These are phyloP conservation scores for Macrotyloma uniflorum DNA, from an alignment of 306 rosid species.

Conservation along the genomic window DNA sequence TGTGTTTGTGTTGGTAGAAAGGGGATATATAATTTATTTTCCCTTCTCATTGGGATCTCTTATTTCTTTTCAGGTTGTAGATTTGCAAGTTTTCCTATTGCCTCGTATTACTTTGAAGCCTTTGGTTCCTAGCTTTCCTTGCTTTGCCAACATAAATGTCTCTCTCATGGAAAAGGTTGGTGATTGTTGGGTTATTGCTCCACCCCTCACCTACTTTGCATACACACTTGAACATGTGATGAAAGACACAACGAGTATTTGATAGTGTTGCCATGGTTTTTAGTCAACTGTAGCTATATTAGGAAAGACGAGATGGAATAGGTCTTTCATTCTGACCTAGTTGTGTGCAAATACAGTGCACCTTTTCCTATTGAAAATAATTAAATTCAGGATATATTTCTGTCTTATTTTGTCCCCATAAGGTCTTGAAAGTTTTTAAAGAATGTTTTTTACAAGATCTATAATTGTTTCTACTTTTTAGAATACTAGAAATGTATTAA, in stretches of 20 bases:
- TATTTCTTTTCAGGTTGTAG: slow-evolving; percentile 62
- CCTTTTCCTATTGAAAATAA: not conserved
- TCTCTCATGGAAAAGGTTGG: slow-evolving; percentile 97
- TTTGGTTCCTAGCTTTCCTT: slow-evolving; percentile 96
- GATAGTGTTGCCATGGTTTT: not conserved
- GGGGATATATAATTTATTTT: not conserved
- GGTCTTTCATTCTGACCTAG: slow-evolving; percentile 12
- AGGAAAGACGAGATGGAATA: not conserved
- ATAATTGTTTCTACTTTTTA: not conserved
- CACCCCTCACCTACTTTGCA: not conserved
- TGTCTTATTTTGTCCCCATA: not conserved
- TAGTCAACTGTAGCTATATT: slow-evolving; percentile 16
- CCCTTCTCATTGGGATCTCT: slow-evolving; percentile 32
- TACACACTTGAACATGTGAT: not conserved
- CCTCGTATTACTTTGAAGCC: slow-evolving; percentile 95
- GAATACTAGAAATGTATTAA: not conserved
- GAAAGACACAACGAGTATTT: slow-evolving; percentile 5
- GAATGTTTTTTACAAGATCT: not conserved
- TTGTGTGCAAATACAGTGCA: not conserved
- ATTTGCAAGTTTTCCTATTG: slow-evolving; percentile 75
- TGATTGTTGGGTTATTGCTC: slow-evolving; percentile 29
- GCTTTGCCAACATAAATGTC: slow-evolving; percentile 78
- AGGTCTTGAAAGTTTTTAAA: not conserved
- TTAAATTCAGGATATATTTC: not conserved
- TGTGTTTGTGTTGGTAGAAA: not conserved